phyloP scores from a whole-genome alignment of 352 stramenopile genomes.

The Pythium aquatile region DNA sequence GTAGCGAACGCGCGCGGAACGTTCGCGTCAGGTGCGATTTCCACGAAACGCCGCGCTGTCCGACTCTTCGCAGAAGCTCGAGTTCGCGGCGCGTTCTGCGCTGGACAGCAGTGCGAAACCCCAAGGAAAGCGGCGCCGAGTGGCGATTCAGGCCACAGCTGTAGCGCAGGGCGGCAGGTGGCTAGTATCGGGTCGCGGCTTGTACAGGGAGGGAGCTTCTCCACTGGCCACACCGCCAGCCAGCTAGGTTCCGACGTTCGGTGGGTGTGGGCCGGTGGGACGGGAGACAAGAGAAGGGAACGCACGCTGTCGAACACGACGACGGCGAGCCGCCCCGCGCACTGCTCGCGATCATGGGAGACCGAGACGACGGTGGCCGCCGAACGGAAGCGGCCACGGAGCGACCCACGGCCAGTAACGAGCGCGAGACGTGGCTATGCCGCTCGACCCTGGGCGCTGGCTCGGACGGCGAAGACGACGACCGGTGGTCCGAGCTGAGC shows the following conservation, averaged over 20 bases:
- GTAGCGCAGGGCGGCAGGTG: neutral
- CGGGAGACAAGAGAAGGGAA: neutral
- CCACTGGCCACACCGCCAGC: neutral
- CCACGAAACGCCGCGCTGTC: slow-evolving; percentile 16
- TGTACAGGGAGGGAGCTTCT: neutral
- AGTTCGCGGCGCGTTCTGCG: neutral
- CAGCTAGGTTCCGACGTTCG: slow-evolving; percentile 1
- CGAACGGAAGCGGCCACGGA: neutral
- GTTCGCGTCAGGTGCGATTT: slow-evolving; percentile 8
- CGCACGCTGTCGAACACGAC: neutral
- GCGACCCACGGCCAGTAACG: neutral
- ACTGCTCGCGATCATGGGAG: neutral
- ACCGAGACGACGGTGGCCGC: neutral
- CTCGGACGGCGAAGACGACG: slow-evolving; percentile 32
- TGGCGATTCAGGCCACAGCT: neutral
- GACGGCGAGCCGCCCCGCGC: slow-evolving; percentile 3
- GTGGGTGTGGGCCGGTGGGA: neutral
- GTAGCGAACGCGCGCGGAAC: slow-evolving; percentile 8
- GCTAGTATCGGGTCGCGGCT: neutral
- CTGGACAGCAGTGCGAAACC: neutral
- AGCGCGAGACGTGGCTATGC: slow-evolving; percentile 49
- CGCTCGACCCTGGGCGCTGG: slow-evolving; percentile 50
- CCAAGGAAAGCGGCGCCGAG: neutral
- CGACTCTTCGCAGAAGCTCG: neutral
- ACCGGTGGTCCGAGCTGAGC: slow-evolving; percentile 18